Percentiles rank a stretch among this genome's conserved stretches.
Conservation (phyloP, 1,139 yeast genomes). For the Yamadazyma conglobata region DNA sequence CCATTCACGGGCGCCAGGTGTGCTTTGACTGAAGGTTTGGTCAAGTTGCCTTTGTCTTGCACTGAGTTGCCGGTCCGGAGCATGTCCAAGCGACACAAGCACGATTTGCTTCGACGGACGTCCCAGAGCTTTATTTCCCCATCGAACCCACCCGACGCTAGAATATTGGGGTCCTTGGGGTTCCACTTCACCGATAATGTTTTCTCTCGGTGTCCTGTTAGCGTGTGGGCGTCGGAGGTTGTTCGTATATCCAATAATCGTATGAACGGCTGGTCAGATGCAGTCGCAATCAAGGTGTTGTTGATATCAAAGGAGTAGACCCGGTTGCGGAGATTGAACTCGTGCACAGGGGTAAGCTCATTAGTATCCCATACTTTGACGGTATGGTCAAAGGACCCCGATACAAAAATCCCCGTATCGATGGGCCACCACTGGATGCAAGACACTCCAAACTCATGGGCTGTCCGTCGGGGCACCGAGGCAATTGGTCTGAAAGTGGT, state of each 20-base stretch:
- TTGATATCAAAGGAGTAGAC: slow-evolving; percentile 54
- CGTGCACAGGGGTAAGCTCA: slow-evolving; percentile 58
- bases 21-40: slow-evolving; percentile 48
- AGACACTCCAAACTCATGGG: slow-evolving; percentile 73
- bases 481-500: slow-evolving; percentile 28
- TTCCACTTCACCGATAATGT: slow-evolving; percentile 74
- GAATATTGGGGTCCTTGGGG: slow-evolving; percentile 56
- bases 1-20: slow-evolving; percentile 79
- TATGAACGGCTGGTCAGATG: slow-evolving; percentile 66
- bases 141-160: slow-evolving; percentile 76
- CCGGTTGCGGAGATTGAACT: slow-evolving; percentile 52
- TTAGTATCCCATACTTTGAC: slow-evolving; percentile 84
- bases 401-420: slow-evolving; percentile 82
- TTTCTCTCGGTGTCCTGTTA: slow-evolving; percentile 62
- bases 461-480: slow-evolving; percentile 49
- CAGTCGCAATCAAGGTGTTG: slow-evolving; percentile 62
- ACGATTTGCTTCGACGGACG: slow-evolving; percentile 62
- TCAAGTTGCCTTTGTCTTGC: slow-evolving; percentile 22
- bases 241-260: slow-evolving; percentile 71
- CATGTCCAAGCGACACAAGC: slow-evolving; percentile 61
- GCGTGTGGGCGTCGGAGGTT: slow-evolving; percentile 66
- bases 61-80: slow-evolving; percentile 26
- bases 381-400: slow-evolving; percentile 75
- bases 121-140: slow-evolving; percentile 76
- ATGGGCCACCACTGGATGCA: slow-evolving; percentile 83